Evolutionary conservation across 768 basidiomycete species (phyloP).

Genomic region (Pleurotus citrinopileatus): DNA sequence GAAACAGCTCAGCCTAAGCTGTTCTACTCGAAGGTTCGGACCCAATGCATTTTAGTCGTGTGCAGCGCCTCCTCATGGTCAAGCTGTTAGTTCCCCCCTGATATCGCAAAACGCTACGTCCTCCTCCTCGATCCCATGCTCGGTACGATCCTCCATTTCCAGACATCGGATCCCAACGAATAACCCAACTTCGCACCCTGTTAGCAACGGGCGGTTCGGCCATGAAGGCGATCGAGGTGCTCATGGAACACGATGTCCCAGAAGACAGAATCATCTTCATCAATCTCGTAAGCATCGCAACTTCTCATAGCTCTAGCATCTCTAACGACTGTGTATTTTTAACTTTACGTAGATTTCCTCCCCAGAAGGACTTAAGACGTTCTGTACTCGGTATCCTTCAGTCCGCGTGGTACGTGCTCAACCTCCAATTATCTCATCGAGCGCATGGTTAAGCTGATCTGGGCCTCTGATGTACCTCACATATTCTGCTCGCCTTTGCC

Average conservation of each 20-base stretch:
- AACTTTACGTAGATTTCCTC: conserved; percentile 73
- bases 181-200: conserved; percentile 4
- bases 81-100: conserved; percentile 81
- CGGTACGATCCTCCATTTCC: conserved; percentile 45
- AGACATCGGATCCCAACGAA: background rate
- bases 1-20: conserved; percentile 91
- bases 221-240: conserved; percentile 94
- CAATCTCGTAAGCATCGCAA: conserved; percentile 80
- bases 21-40: conserved; percentile 78
- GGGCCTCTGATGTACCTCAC: too few relatives aligned
- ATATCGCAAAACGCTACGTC: conserved; percentile 88
- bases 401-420: conserved; percentile 66
- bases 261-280: conserved; percentile 96
- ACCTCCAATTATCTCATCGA: background rate
- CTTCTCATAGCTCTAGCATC: background rate
- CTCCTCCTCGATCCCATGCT: conserved; percentile 98
- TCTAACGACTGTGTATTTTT: conserved; percentile 5
- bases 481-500: too few relatives aligned
- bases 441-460: background rate
- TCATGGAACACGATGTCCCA: conserved; percentile 88
- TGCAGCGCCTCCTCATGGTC: background rate
- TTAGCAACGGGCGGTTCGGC: conserved; percentile 94
- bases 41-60: background rate
- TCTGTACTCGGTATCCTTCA: conserved; percentile 72
- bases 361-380: conserved; percentile 83